phyloP scores from a whole-genome alignment of 169 alveolate genomes.

The Plasmodium ovale region DNA sequence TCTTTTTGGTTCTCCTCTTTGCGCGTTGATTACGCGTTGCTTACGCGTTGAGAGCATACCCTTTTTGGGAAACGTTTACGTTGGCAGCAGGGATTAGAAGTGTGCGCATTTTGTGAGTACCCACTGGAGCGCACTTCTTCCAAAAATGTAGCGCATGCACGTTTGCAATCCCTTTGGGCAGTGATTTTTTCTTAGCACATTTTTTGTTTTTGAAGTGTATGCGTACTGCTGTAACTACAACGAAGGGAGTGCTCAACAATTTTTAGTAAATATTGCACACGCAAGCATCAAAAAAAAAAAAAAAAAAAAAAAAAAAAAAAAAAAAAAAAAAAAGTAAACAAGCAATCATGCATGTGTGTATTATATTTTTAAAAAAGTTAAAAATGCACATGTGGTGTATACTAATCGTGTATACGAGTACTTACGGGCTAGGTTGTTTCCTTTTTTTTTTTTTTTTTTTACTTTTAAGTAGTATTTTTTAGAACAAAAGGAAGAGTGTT shows the following conservation, averaged over 20 bases:
- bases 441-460: background rate
- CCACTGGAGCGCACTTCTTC: no score
- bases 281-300: background rate
- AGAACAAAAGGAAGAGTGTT: background rate
- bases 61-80: no score
- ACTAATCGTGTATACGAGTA: background rate
- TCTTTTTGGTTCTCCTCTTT: no score
- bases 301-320: constrained; percentile 9
- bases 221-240: constrained; percentile 8
- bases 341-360: background rate
- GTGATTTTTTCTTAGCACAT: background rate
- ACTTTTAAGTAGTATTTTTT: background rate
- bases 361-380: no score
- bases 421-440: background rate
- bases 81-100: no score
- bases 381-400: background rate
- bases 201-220: background rate
- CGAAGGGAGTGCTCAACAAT: no score
- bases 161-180: no score
- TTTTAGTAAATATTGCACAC: background rate
- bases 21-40: no score
- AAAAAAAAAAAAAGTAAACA: background rate
- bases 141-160: no score
- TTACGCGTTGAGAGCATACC: no score
- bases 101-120: no score